These are phyloP conservation scores for Tulasnella sp. DNA, from an alignment of 768 basidiomycete genomes.

Conservation along the genomic window DNA sequence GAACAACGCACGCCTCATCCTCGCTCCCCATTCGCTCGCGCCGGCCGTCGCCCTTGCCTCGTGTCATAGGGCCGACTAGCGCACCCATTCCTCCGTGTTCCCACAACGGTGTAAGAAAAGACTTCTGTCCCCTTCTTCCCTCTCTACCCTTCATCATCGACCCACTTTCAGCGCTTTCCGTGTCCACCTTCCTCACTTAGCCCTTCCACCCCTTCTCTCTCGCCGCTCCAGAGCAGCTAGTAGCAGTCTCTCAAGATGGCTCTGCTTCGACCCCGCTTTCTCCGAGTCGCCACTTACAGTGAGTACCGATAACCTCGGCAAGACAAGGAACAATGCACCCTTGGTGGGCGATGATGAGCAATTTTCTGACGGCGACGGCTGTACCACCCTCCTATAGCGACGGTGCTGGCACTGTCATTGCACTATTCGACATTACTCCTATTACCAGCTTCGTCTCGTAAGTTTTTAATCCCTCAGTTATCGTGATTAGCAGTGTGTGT, in stretches of 20 bases:
- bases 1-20: not conserved
- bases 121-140: not conserved
- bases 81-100: conserved; percentile 15
- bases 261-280: conserved; percentile 27
- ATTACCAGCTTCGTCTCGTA: conserved; percentile 28
- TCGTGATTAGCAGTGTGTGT: conserved; percentile 2
- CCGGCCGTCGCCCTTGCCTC: conserved; percentile 4
- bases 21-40: conserved; percentile 12
- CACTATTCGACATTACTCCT: conserved; percentile 31
- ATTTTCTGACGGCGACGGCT: not conserved
- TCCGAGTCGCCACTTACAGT: conserved; percentile 32
- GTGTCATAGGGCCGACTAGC: conserved; percentile 19
- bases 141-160: conserved; percentile 5
- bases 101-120: conserved; percentile 21
- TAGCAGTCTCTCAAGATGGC: conserved; percentile 23
- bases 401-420: conserved; percentile 31
- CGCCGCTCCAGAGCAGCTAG: not conserved
- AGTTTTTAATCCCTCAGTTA: conserved; percentile 4
- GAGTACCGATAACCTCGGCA: conserved; percentile 12
- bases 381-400: conserved; percentile 9
- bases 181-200: not conserved
- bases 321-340: conserved; percentile 13
- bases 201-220: conserved; percentile 21
- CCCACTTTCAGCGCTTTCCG: not conserved
- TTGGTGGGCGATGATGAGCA: conserved; percentile 15